phyloP scores from a whole-genome alignment of 371 early-diverging fungal genomes.

The Mucor plumbeus region DNA sequence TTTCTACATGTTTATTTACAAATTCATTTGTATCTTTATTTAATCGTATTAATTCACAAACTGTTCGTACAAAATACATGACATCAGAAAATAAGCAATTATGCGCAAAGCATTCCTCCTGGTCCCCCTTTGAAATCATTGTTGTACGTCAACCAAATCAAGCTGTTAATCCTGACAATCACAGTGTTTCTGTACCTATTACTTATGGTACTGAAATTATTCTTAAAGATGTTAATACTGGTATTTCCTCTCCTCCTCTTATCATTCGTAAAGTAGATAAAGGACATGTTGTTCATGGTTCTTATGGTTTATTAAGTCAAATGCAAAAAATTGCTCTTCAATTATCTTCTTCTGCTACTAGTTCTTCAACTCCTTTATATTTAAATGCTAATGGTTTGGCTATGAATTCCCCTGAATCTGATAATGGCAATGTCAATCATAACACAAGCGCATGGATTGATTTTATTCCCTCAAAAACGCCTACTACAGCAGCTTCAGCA shows the following conservation, averaged over 20 bases:
- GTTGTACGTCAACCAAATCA: conserved; percentile 57
- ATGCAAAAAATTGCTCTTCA: conserved; percentile 88
- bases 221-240: conserved; percentile 69
- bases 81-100: conserved; percentile 55
- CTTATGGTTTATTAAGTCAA: conserved; percentile 79
- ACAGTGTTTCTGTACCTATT: conserved; percentile 52
- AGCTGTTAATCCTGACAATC: conserved; percentile 37
- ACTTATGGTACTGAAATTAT: conserved; percentile 81
- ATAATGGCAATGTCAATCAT: conserved; percentile 9
- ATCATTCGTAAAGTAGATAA: conserved; percentile 84
- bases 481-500: neutral
- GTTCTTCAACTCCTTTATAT: conserved; percentile 35
- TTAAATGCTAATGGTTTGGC: conserved; percentile 43
- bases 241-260: conserved; percentile 66
- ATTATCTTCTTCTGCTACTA: conserved; percentile 38
- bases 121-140: conserved; percentile 80
- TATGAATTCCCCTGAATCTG: conserved; percentile 19
- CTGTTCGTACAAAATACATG: conserved; percentile 86
- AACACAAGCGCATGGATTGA: conserved; percentile 45
- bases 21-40: conserved; percentile 74
- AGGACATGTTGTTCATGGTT: conserved; percentile 66
- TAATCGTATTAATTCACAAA: conserved; percentile 90
- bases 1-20: conserved; percentile 74
- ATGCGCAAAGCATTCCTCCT: conserved; percentile 77
- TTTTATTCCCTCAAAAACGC: conserved; percentile 30